Evolutionary conservation across 495 filamentous ascomycete genomes (phyloP), one percentile per base, ranked within the genome.

Genomic region (Tirmania nivea): DNA sequence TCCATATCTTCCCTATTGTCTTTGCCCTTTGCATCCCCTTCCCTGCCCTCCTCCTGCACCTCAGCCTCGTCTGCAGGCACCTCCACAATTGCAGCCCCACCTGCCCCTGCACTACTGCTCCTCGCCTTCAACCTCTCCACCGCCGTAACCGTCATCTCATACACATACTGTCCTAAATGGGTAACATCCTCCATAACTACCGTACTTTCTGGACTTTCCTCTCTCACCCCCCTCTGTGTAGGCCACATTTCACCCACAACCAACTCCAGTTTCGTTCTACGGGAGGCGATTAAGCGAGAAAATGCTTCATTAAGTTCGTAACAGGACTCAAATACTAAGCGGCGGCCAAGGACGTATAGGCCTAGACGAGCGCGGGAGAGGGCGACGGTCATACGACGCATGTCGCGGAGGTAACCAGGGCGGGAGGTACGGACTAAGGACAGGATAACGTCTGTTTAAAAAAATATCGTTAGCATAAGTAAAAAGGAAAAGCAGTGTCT

Each of bases 81-180:
- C 25, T 31, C 25, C 25, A 31, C 25, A 31, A 3, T 31, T 31
- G 25, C 25, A 31, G 25, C 25, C 25, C 25, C 25, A 7, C 1
- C 7, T 31, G 2, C 25, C 25, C 25, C 25, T 31, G 25, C 57
- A 57, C 12, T 68, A 66, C 21, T 69, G 63, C 31, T 68, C 62
- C 57, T 70, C 66, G 52, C 69, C 73, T 65, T 73, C 65, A 83
- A 66, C 47, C 73, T 73, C 61, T 80, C 74, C 6, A 94, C 68
- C 66, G 83, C 90, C 19, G 87, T 84, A 59, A 80, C 73, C 11
- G 88, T 89, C 86, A 97, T 96, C 69, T 97, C 86, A 68, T 78
- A 94, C 20, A 97, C 90, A 69, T 94, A 96, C 69, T 94, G 84
- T 6, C 90, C 92, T 36, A 97, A 68, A 72, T 97, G 90, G 69